These are phyloP conservation scores for Cetraspora pellucida DNA, from an alignment of 192 early-diverging fungal genomes.

Conservation along the genomic window DNA sequence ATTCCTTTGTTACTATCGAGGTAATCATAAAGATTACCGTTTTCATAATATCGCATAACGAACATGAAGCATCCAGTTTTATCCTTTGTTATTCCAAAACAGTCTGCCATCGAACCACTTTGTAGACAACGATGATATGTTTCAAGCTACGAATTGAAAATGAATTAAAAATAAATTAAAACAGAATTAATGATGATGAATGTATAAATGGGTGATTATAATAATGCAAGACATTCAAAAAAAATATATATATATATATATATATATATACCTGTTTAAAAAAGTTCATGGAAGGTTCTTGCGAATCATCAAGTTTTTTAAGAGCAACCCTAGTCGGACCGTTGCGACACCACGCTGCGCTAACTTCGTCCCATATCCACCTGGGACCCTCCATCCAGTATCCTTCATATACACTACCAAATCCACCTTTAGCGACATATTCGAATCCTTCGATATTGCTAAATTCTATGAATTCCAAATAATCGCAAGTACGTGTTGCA, in stretches of 20 bases:
- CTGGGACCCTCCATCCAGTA: background rate
- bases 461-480: conserved; percentile 2
- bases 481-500: background rate
- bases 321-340: no score
- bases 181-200: background rate
- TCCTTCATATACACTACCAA: background rate
- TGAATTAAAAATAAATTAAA: background rate
- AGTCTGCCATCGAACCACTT: background rate
- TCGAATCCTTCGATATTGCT: background rate
- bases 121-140: no score
- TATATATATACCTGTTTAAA: no score
- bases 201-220: no score
- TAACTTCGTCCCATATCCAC: background rate
- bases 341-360: no score
- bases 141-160: background rate
- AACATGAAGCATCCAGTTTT: background rate
- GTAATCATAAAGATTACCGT: background rate
- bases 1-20: background rate
- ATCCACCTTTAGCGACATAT: background rate
- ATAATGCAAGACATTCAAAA: no score
- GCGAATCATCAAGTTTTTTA: no score
- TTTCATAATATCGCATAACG: background rate
- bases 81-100: background rate
- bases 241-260: no score
- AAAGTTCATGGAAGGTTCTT: no score